Evolutionary conservation across 164 flowering plant genomes (phyloP).

Genomic region (Warburgia ugandensis): DNA sequence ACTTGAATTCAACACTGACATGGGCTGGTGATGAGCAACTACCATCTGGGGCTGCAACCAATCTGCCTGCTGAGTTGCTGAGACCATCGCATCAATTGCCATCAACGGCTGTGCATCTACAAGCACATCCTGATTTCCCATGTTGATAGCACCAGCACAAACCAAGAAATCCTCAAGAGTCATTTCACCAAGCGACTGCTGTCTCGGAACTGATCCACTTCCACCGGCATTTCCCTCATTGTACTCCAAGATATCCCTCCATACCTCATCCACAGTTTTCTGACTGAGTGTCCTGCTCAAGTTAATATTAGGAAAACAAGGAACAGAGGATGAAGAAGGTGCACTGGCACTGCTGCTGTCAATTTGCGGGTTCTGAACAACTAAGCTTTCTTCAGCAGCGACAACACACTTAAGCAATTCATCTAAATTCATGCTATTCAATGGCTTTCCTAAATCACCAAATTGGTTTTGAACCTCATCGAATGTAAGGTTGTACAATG

Average conservation of each 20-base stretch:
- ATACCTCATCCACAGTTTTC: conserved; percentile 28
- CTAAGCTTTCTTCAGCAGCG: conserved; percentile 9
- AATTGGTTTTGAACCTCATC: conserved; percentile 28
- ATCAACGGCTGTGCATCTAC: conserved; percentile 15
- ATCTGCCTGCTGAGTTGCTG: conserved; percentile 15
- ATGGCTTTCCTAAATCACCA: conserved; percentile 20
- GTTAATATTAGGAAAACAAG: conserved; percentile 15
- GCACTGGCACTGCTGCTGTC: not conserved
- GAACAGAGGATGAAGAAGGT: conserved; percentile 15
- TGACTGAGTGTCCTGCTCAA: conserved; percentile 15
- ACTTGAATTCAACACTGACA: conserved; percentile 16
- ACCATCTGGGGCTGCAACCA: conserved; percentile 33
- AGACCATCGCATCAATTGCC: conserved; percentile 19
- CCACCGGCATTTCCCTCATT: conserved; percentile 9
- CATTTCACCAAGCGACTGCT: conserved; percentile 16
- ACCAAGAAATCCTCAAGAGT: conserved; percentile 31
- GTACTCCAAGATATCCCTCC: conserved; percentile 25
- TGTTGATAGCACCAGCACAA: conserved; percentile 22
- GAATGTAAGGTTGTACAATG: conserved; percentile 18
- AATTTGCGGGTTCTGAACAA: conserved; percentile 2
- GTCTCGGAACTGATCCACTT: conserved; percentile 11
- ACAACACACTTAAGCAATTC: conserved; percentile 23
- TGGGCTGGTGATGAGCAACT: conserved; percentile 13
- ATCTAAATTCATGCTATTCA: conserved; percentile 25
- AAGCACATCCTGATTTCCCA: conserved; percentile 8